Evolutionary conservation across 495 filamentous ascomycete species (phyloP).

Genomic region (Bacidia gigantensis): DNA sequence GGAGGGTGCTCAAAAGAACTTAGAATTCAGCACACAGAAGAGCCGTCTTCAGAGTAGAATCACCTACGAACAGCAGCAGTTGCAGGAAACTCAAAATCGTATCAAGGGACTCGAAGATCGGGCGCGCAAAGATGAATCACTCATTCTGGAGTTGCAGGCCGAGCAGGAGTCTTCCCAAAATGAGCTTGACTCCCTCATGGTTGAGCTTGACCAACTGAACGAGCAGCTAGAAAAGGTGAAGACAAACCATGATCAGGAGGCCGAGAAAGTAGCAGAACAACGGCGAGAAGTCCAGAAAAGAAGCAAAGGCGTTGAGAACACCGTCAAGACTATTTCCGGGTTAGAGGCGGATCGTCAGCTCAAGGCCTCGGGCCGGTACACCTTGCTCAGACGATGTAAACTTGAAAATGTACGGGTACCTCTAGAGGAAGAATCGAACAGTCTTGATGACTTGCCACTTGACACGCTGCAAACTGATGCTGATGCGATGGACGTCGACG

Average conservation of each 20-base stretch:
- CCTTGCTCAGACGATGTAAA: conserved; percentile 74
- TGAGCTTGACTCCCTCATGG: conserved; percentile 54
- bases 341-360: conserved; percentile 75
- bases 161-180: conserved; percentile 64
- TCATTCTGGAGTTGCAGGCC: conserved; percentile 53
- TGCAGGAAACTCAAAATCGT: conserved; percentile 53
- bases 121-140: conserved; percentile 45
- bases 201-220: conserved; percentile 61
- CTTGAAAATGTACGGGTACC: conserved; percentile 86
- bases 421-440: conserved; percentile 54
- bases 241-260: conserved; percentile 48
- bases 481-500: conserved; percentile 82
- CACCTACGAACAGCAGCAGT: conserved; percentile 59
- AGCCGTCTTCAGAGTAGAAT: conserved; percentile 65
- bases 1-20: conserved; percentile 71
- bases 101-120: conserved; percentile 52
- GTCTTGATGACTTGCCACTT: conserved; percentile 72
- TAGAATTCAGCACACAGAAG: conserved; percentile 75
- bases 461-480: conserved; percentile 59
- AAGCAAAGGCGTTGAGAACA: conserved; percentile 66
- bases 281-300: conserved; percentile 74
- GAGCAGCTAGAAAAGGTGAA: conserved; percentile 56
- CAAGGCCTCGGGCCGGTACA: conserved; percentile 68
- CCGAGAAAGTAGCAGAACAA: conserved; percentile 65
- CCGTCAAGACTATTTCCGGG: conserved; percentile 58